Percentiles rank a stretch among this genome's conserved stretches.
These are phyloP conservation scores for Cercospora brassicicola DNA, from an alignment of 2,329 filamentous ascomycete genomes.

Conservation along the genomic window DNA sequence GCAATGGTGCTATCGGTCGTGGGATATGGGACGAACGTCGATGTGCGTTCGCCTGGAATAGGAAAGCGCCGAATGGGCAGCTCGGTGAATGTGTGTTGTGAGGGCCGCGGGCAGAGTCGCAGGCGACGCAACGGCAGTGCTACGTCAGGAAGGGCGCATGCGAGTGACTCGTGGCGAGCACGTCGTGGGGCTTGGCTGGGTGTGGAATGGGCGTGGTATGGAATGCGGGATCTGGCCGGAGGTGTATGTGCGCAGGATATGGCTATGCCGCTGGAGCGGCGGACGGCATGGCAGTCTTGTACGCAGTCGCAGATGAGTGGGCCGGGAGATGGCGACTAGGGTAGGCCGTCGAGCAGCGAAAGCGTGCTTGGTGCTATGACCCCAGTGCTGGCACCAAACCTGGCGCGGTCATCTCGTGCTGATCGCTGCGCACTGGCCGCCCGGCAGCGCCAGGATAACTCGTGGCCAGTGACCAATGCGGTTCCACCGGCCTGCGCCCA, in stretches of 20 bases:
- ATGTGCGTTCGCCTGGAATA: background rate
- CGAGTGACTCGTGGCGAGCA: constrained; percentile 25
- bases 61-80: background rate
- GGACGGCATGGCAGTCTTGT: constrained; percentile 26
- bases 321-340: constrained; percentile 23
- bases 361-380: background rate
- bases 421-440: constrained; percentile 19
- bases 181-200: constrained; percentile 19
- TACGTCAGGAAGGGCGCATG: constrained; percentile 26
- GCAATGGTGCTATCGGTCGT: constrained; percentile 3
- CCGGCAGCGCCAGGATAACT: constrained; percentile 23
- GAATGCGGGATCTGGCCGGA: constrained; percentile 25
- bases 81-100: background rate
- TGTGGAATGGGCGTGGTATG: constrained; percentile 25
- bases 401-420: constrained; percentile 23
- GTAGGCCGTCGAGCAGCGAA: constrained; percentile 4
- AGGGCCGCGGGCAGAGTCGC: background rate
- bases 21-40: background rate
- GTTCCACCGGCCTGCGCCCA: constrained; percentile 14
- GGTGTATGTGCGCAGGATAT: constrained; percentile 11
- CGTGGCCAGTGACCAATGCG: constrained; percentile 25
- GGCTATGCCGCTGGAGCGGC: constrained; percentile 8
- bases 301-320: constrained; percentile 22
- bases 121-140: constrained; percentile 1
- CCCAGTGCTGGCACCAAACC: constrained; percentile 16